A percentile compares a stretch with the other conserved stretches of the same genome.
phyloP scores from a whole-genome alignment of 176 grass and related monocot genomes.

The sorghum (Sorghum bicolor) region Sorghum_bicolor_NCBIv3 NC_012876.2:56030001-56030500 shows the following conservation, averaged over 20 bases:
- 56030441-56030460: neutral
- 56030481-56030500: too few relatives aligned
- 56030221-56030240: neutral
- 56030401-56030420: too few relatives aligned
- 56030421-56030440: too few relatives aligned
- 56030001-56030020: too few relatives aligned
- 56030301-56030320: neutral
- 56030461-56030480: neutral
- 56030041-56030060: too few relatives aligned
- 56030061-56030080: too few relatives aligned
- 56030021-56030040: too few relatives aligned
- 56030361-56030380: neutral
- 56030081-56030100: too few relatives aligned
- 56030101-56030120: too few relatives aligned
- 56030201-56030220: neutral
- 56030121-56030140: neutral
- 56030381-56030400: neutral
- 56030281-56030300: neutral
- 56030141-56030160: constrained; percentile 9
- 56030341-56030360: neutral
- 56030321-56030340: neutral
- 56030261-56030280: neutral
- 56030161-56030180: neutral
- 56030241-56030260: neutral
- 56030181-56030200: too few relatives aligned